A percentile compares a stretch with the other conserved stretches of the same genome.
Evolutionary conservation across 2,329 filamentous ascomycete species (phyloP).

Genomic region (Ceratocystis cubensis): DNA sequence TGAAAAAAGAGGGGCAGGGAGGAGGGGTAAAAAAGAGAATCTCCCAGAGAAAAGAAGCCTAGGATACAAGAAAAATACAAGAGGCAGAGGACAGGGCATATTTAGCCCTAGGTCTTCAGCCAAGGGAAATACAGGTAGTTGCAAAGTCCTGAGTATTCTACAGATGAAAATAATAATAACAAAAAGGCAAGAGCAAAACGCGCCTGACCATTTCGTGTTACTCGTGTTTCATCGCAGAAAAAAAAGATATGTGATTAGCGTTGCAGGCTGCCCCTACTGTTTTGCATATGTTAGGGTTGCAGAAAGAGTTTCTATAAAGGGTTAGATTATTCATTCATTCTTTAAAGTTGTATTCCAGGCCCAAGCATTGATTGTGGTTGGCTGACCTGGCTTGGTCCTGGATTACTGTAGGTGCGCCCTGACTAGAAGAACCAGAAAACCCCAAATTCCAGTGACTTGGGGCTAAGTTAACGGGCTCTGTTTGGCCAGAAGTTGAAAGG

Average conservation of each 20-base stretch:
- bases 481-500: not conserved
- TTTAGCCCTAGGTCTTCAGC: no score
- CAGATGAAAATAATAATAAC: not conserved
- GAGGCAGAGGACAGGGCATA: not conserved
- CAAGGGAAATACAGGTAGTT: no score
- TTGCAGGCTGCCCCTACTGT: not conserved
- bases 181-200: not conserved
- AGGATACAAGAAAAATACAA: not conserved
- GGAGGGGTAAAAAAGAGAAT: slow-evolving; percentile 10
- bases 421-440: slow-evolving; percentile 2
- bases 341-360: not conserved
- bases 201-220: no score
- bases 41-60: not conserved
- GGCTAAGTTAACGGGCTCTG: not conserved
- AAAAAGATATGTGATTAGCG: not conserved
- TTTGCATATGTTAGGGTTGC: not conserved
- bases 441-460: not conserved
- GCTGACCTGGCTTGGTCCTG: no score
- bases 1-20: not conserved
- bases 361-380: not conserved
- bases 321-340: no score
- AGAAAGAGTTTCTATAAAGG: not conserved
- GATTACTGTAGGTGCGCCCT: not conserved
- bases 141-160: not conserved
- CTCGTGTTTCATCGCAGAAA: not conserved